Percentiles rank a stretch among this genome's conserved stretches.
Conservation (phyloP, 805 yeast genomes). For the Vanderwaltozyma polyspora region DNA sequence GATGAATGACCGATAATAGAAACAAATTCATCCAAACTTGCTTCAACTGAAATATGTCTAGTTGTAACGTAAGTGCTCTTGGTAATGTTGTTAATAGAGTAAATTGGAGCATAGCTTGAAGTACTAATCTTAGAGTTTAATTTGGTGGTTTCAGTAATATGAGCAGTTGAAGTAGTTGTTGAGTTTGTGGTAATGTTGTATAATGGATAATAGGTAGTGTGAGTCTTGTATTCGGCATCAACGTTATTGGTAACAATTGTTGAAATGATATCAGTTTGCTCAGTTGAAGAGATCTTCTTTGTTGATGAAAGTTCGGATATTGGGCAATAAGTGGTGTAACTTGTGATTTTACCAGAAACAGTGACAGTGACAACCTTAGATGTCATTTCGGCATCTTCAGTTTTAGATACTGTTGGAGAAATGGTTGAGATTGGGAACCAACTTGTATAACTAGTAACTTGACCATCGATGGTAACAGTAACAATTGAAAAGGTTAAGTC, state of each 20-base stretch:
- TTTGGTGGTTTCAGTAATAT: no score
- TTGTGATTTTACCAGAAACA: background rate
- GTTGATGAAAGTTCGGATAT: no score
- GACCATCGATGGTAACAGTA: slow-evolving; percentile 1
- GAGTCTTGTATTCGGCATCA: no score
- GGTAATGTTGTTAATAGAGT: no score
- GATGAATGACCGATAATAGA: background rate
- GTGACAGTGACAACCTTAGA: background rate
- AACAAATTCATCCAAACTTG: background rate
- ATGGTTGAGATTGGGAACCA: no score
- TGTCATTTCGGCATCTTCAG: background rate
- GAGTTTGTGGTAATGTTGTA: no score
- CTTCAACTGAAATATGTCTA: background rate
- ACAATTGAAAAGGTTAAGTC: background rate
- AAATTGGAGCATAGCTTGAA: no score
- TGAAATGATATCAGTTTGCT: background rate
- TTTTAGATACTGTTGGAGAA: no score
- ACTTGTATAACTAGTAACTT: background rate
- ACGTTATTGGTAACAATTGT: slow-evolving; percentile 12
- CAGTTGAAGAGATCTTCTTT: no score
- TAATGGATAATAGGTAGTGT: no score
- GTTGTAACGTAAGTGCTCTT: background rate
- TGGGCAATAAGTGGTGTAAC: slow-evolving; percentile 1
- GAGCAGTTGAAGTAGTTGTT: no score
- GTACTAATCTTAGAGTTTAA: no score